Evolutionary conservation across 345 rosid genomes (phyloP).

Genomic region (Brassica napus): DNA sequence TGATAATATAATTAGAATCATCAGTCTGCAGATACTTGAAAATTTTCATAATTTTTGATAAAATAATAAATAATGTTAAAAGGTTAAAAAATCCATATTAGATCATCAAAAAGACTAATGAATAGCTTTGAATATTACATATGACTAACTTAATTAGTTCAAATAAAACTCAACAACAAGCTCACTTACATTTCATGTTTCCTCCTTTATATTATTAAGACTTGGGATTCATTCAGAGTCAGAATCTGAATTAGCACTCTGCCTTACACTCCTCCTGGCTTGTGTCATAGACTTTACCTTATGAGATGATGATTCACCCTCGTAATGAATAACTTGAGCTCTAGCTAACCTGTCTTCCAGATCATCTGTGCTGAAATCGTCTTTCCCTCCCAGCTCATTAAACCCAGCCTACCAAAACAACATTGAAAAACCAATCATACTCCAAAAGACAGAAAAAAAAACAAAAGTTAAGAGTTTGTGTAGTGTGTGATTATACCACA

Average conservation of each 20-base stretch:
- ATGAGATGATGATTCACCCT: slow-evolving; percentile 83
- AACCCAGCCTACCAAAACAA: slow-evolving; percentile 28
- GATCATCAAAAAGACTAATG: not conserved
- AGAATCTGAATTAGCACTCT: slow-evolving; percentile 56
- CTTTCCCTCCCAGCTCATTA: slow-evolving; percentile 89
- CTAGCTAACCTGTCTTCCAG: slow-evolving; percentile 88
- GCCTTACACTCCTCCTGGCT: slow-evolving; percentile 69
- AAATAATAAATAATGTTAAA: no score
- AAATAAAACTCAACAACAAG: not conserved
- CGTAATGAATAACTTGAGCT: slow-evolving; percentile 74
- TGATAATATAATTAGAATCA: no score
- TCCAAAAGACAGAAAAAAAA: no score
- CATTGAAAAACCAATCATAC: no score
- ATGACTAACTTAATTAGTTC: not conserved
- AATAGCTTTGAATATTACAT: not conserved
- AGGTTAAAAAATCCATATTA: not conserved
- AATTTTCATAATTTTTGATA: no score
- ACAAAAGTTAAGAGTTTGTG: no score
- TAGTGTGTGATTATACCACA: slow-evolving; percentile 14
- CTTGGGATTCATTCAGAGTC: slow-evolving; percentile 51
- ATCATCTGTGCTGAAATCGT: slow-evolving; percentile 87
- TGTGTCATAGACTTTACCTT: slow-evolving; percentile 33
- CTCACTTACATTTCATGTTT: not conserved
- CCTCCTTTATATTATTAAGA: not conserved
- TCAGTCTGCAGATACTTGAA: no score